Base-by-base conservation (phyloP, 2,329 filamentous ascomycete genomes). In the Dactylellina sp. region DNA sequence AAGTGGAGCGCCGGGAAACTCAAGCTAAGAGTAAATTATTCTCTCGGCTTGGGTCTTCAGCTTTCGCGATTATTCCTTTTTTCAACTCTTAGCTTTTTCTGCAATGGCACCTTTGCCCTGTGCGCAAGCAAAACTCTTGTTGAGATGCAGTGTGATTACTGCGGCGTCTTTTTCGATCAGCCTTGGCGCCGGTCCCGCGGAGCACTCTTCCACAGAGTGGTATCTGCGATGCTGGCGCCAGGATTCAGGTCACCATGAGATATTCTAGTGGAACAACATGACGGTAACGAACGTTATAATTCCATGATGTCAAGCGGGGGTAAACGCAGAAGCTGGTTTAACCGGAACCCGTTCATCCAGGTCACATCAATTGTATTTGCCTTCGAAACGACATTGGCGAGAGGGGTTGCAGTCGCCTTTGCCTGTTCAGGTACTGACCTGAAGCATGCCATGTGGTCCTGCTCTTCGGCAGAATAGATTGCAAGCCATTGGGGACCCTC, bases 71-170 rank as follows among this genome's bases (percentile, higher is more conserved):
- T 39, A 37, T 61, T 72, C 20, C 39, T 64, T 72, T 71, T 65
- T 55, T 35, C 46, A 20, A 50, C 46, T 56, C 42, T 12, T 60
- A 50, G 25, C 32, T 65, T 22, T 40, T 46, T 1, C 61, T 50
- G 61, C 52, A 40, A 56, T 56, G 35, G 39, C 25, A 46, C 50
- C 49, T 68, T n/a, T 68, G 24, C 63, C 18, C n/a, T 59, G 9
- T 35, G 35, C 14, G 49, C 20, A 60, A 42, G 32, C 24, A 1
- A 46, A 59, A 16, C 9, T 12, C 56, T 52, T 64, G 68, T 72
- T 72, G 68, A 53, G 68, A 72, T 72, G 68, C 68, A 64, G 42
- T 65, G 68, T 72, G 68, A 72, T 64, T 50, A 46, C 46, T 35
- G 53, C 49, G 57, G 32, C 44, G 57, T 49, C 35, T 53, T 62